These are phyloP conservation scores for Ceratocystis huliohia DNA, from an alignment of 2,329 filamentous ascomycete species.

Conservation along the genomic window DNA sequence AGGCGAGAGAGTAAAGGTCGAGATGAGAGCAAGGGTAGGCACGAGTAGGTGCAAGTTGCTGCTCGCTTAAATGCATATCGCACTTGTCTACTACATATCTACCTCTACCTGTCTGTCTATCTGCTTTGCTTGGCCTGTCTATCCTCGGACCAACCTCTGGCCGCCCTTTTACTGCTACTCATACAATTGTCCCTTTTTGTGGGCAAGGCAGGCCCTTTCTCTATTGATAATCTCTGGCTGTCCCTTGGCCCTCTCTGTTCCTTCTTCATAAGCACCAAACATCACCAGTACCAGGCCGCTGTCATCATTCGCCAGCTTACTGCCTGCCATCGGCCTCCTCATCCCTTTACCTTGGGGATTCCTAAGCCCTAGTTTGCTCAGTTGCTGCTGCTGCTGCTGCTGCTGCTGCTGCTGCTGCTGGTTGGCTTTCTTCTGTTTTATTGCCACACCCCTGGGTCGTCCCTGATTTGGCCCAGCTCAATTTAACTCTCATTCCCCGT, in stretches of 20 bases:
- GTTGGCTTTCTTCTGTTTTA: slow-evolving; percentile 1
- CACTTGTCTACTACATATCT: no score
- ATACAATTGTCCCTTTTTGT: no score
- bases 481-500: slow-evolving; percentile 15
- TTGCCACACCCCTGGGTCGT: not conserved
- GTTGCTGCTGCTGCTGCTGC: not conserved
- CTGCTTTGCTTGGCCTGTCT: no score
- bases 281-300: not conserved
- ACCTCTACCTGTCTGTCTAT: no score
- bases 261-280: no score
- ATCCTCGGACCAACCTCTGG: no score
- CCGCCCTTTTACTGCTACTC: no score
- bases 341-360: not conserved
- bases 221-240: no score
- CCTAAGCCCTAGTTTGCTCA: not conserved
- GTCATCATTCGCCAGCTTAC: not conserved
- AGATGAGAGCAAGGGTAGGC: not conserved
- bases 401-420: not conserved
- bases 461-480: slow-evolving; percentile 13
- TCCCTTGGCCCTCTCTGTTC: no score
- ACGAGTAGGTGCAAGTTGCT: not conserved
- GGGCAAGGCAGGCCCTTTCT: no score
- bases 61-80: not conserved
- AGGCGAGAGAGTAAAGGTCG: not conserved
- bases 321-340: not conserved